Percentiles rank a stretch among this genome's conserved stretches.
Evolutionary conservation across 768 basidiomycete species (phyloP).

Genomic region (Tylopilus plumbeoviolaceoides): DNA sequence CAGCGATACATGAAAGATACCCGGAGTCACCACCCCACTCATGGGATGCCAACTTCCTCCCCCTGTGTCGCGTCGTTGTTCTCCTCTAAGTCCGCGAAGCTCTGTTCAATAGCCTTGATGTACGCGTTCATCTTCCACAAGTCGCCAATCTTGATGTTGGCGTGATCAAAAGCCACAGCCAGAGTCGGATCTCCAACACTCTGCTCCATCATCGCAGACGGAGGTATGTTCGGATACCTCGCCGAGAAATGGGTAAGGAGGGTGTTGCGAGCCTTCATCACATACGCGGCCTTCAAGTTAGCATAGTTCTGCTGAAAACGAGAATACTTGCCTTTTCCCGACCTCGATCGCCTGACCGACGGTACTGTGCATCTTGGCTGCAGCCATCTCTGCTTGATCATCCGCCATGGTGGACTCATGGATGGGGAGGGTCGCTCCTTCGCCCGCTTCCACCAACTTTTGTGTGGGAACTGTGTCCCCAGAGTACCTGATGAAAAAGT

Average conservation of each 20-base stretch:
- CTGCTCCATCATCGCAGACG: conserved; percentile 29
- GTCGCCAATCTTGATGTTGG: conserved; percentile 64
- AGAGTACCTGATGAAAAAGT: conserved; percentile 61
- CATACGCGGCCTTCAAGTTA: conserved; percentile 31
- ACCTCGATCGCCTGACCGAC: conserved; percentile 83
- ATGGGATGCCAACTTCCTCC: conserved; percentile 19
- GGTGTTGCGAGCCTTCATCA: conserved; percentile 81
- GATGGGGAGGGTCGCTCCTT: conserved; percentile 74
- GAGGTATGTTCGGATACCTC: conserved; percentile 84
- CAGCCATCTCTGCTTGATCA: conserved; percentile 70
- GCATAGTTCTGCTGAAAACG: background rate
- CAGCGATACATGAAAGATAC: too few relatives aligned
- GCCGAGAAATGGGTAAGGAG: conserved; percentile 97
- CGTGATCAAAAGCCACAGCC: conserved; percentile 80
- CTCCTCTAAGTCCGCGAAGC: conserved; percentile 50
- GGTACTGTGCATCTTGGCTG: conserved; percentile 81
- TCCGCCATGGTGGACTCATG: conserved; percentile 95
- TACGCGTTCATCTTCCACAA: conserved; percentile 88
- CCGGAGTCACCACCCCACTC: too few relatives aligned
- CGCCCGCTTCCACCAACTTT: conserved; percentile 59
- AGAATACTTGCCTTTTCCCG: conserved; percentile 53
- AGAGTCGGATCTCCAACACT: conserved; percentile 42
- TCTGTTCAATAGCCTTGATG: conserved; percentile 63
- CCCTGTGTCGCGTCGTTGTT: conserved; percentile 30
- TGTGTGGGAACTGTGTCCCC: conserved; percentile 84